Evolutionary conservation across 306 rosid genomes (phyloP), one percentile per base, ranked within the genome.

Genomic region (Prunus fruticosa): DNA sequence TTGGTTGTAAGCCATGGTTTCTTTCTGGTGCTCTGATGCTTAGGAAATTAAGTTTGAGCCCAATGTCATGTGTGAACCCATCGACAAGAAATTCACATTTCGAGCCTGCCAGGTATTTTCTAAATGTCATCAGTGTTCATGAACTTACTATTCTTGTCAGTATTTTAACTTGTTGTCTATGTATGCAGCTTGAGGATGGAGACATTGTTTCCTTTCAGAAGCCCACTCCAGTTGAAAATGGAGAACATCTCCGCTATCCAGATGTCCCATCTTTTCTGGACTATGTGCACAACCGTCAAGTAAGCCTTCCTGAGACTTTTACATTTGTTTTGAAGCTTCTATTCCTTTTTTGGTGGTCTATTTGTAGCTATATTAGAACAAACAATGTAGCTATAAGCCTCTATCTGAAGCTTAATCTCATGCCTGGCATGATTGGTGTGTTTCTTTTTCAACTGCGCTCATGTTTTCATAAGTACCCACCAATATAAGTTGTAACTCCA

Each of bases 11-110:
- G 46, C 75, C 43, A n/a, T 71, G 51, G 43, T 53, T 34, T 53
- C 75, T 71, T 71, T n/a, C 74, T 28, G 62, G 62, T 53, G 45
- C 47, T 69, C 25, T 51, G 23, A 53, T 70, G 46, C 43, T 66
- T 85, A 95, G 98, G 99, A 96, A 87, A 96, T 96, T 61, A 96
- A 96, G 88, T 92, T 91, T 78, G 98, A 96, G 79, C 99, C 99
- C 47, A 82, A 82, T 86, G 94, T 96, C 71, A 92, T 96, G 99
- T 96, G 99, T 65, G 99, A 96, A 80, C 93, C 90, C 68, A 88
- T 96, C 41, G 99, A 96, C 82, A 93, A 91, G 93, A 91, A 87
- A 82, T 28, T 81, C 80, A 88, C 93, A 51, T 96, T 96, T 83
- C 88, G 93, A 78, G 87, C 86, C 74, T 88, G 97, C 82, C 99